Conservation (phyloP, 1,139 yeast genomes). For the Candida freyschussii region DNA sequence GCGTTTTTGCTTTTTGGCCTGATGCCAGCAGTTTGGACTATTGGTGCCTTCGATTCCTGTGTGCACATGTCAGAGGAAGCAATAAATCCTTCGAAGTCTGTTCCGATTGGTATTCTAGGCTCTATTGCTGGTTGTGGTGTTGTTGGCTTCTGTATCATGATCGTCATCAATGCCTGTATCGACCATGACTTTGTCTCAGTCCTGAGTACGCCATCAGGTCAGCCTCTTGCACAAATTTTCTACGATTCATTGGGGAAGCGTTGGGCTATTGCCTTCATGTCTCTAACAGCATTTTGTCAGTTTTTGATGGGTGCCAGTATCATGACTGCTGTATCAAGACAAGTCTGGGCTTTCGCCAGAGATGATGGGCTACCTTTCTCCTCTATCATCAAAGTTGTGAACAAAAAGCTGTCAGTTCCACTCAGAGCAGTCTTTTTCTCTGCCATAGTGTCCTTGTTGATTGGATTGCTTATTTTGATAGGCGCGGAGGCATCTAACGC, state of each 20-base stretch:
- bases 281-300: constrained; percentile 54
- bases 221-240: constrained; percentile 62
- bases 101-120: constrained; percentile 55
- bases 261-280: constrained; percentile 66
- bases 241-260: constrained; percentile 60
- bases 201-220: constrained; percentile 41
- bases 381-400: constrained; percentile 45
- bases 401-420: constrained; percentile 50
- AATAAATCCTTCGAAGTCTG: constrained; percentile 51
- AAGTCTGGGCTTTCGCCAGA: constrained; percentile 49
- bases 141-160: constrained; percentile 53
- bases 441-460: neutral
- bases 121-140: constrained; percentile 56
- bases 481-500: constrained; percentile 34
- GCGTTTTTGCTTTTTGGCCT: constrained; percentile 47
- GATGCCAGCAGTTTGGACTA: constrained; percentile 62
- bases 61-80: constrained; percentile 71
- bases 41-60: constrained; percentile 63
- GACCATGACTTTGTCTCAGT: constrained; percentile 44
- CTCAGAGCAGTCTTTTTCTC: constrained; percentile 21
- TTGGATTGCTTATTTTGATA: neutral
- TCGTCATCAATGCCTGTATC: constrained; percentile 53
- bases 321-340: constrained; percentile 45
- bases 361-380: constrained; percentile 44
- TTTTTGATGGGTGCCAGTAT: constrained; percentile 62